Evolutionary conservation across 768 basidiomycete genomes (phyloP).

Genomic region (Tricholoma sp.): DNA sequence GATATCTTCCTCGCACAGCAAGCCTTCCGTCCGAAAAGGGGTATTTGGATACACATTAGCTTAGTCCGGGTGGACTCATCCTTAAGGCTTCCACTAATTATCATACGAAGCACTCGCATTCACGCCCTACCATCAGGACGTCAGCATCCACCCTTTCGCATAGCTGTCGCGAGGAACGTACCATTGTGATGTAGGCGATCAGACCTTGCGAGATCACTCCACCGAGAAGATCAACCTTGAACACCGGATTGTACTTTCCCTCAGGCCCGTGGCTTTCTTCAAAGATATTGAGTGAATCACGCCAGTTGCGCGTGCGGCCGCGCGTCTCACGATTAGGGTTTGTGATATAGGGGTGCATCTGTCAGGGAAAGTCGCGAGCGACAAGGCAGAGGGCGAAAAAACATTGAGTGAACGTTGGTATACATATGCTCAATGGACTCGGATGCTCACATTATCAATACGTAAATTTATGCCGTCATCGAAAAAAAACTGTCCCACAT

Average conservation of each 20-base stretch:
- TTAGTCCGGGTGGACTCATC: too few relatives aligned
- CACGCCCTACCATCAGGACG: background rate
- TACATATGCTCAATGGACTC: constrained; percentile 1
- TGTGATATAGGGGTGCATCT: constrained; percentile 48
- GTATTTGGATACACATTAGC: background rate
- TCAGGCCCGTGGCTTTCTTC: constrained; percentile 45
- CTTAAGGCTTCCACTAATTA: background rate
- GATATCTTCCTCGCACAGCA: too few relatives aligned
- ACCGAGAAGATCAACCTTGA: constrained; percentile 45
- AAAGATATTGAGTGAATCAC: constrained; percentile 51
- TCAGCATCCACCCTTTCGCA: background rate
- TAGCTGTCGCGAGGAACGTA: constrained; percentile 12
- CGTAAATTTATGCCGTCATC: constrained; percentile 46
- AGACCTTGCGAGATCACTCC: constrained; percentile 47
- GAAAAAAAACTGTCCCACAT: constrained; percentile 55
- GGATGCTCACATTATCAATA: constrained; percentile 40
- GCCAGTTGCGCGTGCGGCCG: constrained; percentile 49
- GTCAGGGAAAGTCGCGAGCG: background rate
- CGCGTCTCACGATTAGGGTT: constrained; percentile 43
- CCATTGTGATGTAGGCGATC: constrained; percentile 54
- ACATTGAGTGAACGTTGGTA: background rate
- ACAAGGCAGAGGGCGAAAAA: background rate
- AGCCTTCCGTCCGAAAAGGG: background rate
- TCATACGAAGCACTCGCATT: constrained; percentile 1
- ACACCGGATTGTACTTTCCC: constrained; percentile 47